Base-by-base conservation (phyloP, 352 stramenopile genomes). In the Elongisporangium prolatum region DNA sequence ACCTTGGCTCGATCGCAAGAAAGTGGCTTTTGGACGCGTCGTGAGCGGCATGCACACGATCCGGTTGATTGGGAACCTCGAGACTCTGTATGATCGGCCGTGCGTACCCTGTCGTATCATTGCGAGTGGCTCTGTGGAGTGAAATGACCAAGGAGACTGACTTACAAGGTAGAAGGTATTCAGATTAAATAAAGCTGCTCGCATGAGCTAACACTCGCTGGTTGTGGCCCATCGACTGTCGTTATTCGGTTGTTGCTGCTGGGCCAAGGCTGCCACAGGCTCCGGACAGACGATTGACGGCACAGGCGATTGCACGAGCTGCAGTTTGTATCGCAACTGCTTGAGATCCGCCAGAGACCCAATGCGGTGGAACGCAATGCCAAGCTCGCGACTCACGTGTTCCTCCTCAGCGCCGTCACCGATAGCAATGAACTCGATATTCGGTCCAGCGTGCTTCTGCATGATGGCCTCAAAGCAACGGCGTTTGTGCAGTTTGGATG, bases 331-430 rank as follows among this genome's bases (percentile, higher is more conserved):
- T 21, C 77, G 78, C 54, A 93, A 68, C 21, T 74, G 64, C 44
- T 77, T 74, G 48, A 90, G 68, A 50, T 92, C 78, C 21, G 81
- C 67, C 47, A 92, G 69, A 25, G 73, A 85, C 10, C 73, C 65
- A 56, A 92, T 85, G 66, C 88, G 87, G 75, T 84, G 72, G 57
- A 93, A 93, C 53, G 75, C 61, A 22, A 93, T 77, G 52, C 79
- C 84, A 10, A 90, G 74, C 16, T 67, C 70, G 11, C 69, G 70
- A 34, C 82, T 92, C 52, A 89, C 82, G 25, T 86, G 74, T 64
- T 93, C 80, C 65, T 93, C 84, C 58, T 93, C 84, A 16, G 80
- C 66, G 4, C 84, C 84, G 60, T 92, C 84, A 14, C 84, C 84
- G 48, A 93, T 86, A 4, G 78, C 84, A 17, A 92, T 59, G 57